Conservation (phyloP, 805 yeast species). For the Teunomyces panamensis region DNA sequence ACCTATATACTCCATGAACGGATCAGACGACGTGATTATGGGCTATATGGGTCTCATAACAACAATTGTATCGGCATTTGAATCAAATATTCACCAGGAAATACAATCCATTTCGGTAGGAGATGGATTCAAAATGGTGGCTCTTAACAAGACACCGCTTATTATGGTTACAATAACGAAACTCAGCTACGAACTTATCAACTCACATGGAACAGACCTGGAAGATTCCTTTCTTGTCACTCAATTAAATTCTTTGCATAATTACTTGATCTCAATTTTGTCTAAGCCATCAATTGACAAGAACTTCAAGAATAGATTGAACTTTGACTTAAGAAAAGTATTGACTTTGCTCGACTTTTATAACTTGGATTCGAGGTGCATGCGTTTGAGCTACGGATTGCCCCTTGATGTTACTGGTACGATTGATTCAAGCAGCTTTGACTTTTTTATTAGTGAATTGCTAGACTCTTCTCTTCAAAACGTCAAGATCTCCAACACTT, state of each 20-base stretch:
- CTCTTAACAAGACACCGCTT: constrained; percentile 65
- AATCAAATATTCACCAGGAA: constrained; percentile 37
- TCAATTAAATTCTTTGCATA: constrained; percentile 71
- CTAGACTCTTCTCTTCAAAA: constrained; percentile 28
- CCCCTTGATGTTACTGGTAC: constrained; percentile 7
- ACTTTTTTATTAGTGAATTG: constrained; percentile 27
- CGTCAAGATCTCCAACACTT: constrained; percentile 50
- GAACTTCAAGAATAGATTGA: constrained; percentile 67
- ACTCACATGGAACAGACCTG: constrained; percentile 4
- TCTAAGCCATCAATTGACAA: constrained; percentile 75
- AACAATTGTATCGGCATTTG: constrained; percentile 71
- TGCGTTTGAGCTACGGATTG: constrained; percentile 36
- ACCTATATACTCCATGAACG: constrained; percentile 78
- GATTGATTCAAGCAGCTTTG: constrained; percentile 15
- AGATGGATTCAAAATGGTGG: constrained; percentile 49
- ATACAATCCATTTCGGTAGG: constrained; percentile 53
- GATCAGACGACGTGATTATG: constrained; percentile 61
- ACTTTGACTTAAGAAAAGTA: constrained; percentile 76
- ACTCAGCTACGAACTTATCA: constrained; percentile 46
- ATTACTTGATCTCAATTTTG: constrained; percentile 75
- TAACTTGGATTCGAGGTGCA: constrained; percentile 59
- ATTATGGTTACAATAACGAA: constrained; percentile 68
- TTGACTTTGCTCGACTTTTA: constrained; percentile 72
- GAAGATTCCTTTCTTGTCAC: constrained; percentile 21
- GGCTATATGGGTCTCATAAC: constrained; percentile 80